Evolutionary conservation across 2,329 filamentous ascomycete genomes (phyloP).

Genomic region (Diaporthe longicolla): DNA sequence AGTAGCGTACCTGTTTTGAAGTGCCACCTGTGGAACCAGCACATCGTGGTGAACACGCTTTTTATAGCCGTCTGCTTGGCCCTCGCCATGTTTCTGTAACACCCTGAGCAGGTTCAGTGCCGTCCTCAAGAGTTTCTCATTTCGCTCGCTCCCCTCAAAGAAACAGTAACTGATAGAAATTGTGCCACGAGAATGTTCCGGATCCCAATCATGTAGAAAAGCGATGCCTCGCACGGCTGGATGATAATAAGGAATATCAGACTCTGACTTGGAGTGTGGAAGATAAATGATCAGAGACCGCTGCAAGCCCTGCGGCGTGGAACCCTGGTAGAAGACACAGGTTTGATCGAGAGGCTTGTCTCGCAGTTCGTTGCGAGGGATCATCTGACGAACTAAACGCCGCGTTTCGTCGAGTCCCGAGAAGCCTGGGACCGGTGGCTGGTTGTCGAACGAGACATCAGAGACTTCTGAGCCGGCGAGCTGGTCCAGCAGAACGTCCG

Average conservation of each 20-base stretch:
- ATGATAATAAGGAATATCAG: conserved; percentile 88
- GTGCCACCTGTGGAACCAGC: conserved; percentile 79
- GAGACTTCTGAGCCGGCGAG: conserved; percentile 50
- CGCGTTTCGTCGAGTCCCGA: conserved; percentile 65
- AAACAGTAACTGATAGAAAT: conserved; percentile 74
- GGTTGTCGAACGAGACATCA: conserved; percentile 43
- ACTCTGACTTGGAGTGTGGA: conserved; percentile 75
- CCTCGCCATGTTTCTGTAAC: conserved; percentile 81
- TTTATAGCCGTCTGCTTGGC: conserved; percentile 75
- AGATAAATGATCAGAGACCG: conserved; percentile 80
- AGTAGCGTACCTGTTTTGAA: conserved; percentile 85
- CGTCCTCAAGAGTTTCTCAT: conserved; percentile 73
- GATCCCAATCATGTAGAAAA: conserved; percentile 78
- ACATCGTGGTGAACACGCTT: conserved; percentile 89
- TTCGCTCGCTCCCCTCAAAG: conserved; percentile 56
- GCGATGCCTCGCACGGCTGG: conserved; percentile 81
- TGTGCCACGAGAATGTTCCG: conserved; percentile 57
- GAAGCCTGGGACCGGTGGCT: conserved; percentile 61
- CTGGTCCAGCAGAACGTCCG: conserved; percentile 77
- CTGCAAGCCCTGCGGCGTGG: conserved; percentile 48
- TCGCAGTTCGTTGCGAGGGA: conserved; percentile 84
- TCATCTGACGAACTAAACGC: conserved; percentile 80
- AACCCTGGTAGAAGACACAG: conserved; percentile 76
- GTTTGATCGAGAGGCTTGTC: conserved; percentile 86
- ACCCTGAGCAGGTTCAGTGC: conserved; percentile 77